phyloP scores from a whole-genome alignment of 2,329 filamentous ascomycete species.

The Exophiala xenobiotica region DNA sequence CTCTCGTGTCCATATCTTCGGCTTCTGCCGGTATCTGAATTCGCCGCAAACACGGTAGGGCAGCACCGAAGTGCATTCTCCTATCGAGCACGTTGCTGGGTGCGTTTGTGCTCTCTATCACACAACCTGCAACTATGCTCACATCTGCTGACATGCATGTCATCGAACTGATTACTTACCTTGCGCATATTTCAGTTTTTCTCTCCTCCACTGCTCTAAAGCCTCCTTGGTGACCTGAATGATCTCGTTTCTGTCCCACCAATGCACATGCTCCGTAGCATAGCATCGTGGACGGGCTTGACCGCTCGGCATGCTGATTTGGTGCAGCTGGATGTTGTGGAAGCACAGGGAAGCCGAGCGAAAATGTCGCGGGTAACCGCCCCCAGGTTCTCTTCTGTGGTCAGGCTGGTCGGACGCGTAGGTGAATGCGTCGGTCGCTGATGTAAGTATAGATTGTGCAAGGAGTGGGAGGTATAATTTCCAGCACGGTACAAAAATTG shows the following conservation, averaged over 20 bases:
- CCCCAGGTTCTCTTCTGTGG: no score
- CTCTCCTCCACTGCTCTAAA: constrained; percentile 17
- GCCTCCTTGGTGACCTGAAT: constrained; percentile 18
- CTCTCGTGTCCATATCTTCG: not conserved
- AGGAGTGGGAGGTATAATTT: no score
- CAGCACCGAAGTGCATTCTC: not conserved
- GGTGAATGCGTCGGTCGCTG: no score
- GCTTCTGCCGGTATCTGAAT: not conserved
- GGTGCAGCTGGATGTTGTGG: not conserved
- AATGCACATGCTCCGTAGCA: constrained; percentile 17
- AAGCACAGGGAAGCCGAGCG: no score
- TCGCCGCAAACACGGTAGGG: not conserved
- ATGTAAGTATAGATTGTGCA: no score
- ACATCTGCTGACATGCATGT: not conserved
- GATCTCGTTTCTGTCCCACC: constrained; percentile 15
- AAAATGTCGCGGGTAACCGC: no score
- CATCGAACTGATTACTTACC: constrained; percentile 8
- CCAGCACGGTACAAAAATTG: no score
- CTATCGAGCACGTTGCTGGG: no score
- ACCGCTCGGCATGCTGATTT: constrained; percentile 7
- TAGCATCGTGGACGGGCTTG: constrained; percentile 3
- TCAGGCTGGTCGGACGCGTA: no score
- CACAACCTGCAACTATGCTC: not conserved
- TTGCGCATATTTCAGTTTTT: constrained; percentile 9
- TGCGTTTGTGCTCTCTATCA: not conserved